Evolutionary conservation across 1,284 basidiomycete species (phyloP).

Genomic region (Fomitopsis pinicola): DNA sequence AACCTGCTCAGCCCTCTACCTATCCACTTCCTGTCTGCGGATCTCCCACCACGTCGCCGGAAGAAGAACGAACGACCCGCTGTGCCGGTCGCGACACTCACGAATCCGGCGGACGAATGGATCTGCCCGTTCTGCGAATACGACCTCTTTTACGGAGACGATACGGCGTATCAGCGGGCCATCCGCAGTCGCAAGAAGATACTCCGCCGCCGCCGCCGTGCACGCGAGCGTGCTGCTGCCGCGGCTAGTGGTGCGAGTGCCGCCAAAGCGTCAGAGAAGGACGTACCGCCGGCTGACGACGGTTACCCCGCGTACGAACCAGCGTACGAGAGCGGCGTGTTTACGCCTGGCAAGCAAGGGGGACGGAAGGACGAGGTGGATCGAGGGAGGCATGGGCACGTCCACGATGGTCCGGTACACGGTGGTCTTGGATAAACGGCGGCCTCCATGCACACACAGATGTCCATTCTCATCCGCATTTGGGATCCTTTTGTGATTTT

Average conservation of each 20-base stretch:
- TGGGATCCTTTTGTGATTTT: not conserved
- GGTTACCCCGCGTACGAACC: slow-evolving; percentile 31
- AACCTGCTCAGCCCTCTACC: slow-evolving; percentile 55
- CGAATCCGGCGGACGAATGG: slow-evolving; percentile 76
- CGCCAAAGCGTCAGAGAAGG: slow-evolving; percentile 28
- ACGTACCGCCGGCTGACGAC: slow-evolving; percentile 31
- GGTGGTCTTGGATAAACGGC: slow-evolving; percentile 6
- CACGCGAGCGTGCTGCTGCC: slow-evolving; percentile 70
- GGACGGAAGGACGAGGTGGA: slow-evolving; percentile 20
- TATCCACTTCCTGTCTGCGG: slow-evolving; percentile 62
- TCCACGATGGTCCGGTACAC: slow-evolving; percentile 1
- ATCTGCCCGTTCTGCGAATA: slow-evolving; percentile 89
- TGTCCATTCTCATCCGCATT: not conserved
- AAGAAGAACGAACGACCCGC: slow-evolving; percentile 22
- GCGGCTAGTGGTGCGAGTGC: slow-evolving; percentile 31
- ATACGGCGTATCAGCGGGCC: slow-evolving; percentile 56
- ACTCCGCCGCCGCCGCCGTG: slow-evolving; percentile 65
- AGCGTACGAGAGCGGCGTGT: slow-evolving; percentile 11
- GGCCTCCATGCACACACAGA: not conserved
- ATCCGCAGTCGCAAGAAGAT: slow-evolving; percentile 77
- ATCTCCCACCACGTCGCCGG: slow-evolving; percentile 52
- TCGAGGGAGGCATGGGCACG: slow-evolving; percentile 1
- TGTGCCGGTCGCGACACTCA: slow-evolving; percentile 36
- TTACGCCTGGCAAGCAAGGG: slow-evolving; percentile 21
- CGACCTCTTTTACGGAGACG: slow-evolving; percentile 78